These are phyloP conservation scores for Aspergillus tamarii DNA, from an alignment of 2,329 filamentous ascomycete species.

Conservation along the genomic window DNA sequence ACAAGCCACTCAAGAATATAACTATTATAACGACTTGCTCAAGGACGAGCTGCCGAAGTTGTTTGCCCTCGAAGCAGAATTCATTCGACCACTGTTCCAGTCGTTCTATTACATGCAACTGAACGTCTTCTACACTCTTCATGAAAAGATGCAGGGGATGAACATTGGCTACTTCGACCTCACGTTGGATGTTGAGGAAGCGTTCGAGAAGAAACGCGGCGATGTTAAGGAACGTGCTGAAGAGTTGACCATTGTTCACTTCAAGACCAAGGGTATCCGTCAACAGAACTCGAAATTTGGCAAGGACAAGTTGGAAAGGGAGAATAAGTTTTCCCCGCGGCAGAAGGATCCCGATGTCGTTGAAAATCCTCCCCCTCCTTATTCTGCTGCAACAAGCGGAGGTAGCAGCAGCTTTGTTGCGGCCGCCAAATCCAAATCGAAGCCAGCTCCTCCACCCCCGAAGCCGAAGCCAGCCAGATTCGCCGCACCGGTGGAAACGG, in stretches of 20 bases:
- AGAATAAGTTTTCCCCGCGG: slow-evolving; percentile 39
- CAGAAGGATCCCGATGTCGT: slow-evolving; percentile 48
- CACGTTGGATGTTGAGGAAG: slow-evolving; percentile 85
- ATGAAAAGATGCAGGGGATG: slow-evolving; percentile 96
- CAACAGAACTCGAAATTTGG: slow-evolving; percentile 37
- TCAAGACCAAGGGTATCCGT: slow-evolving; percentile 78
- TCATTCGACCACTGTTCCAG: slow-evolving; percentile 96
- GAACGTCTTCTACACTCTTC: slow-evolving; percentile 97
- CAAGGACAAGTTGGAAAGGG: slow-evolving; percentile 41
- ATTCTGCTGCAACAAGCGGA: slow-evolving; percentile 55
- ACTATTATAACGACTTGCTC: slow-evolving; percentile 96
- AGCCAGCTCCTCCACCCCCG: slow-evolving; percentile 69
- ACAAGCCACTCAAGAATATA: slow-evolving; percentile 89
- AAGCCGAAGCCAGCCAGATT: slow-evolving; percentile 80
- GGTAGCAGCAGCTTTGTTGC: slow-evolving; percentile 49
- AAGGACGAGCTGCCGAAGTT: slow-evolving; percentile 95
- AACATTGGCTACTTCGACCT: slow-evolving; percentile 98
- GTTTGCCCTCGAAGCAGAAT: slow-evolving; percentile 86
- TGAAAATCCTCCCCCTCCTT: slow-evolving; percentile 71
- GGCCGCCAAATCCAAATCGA: slow-evolving; percentile 72
- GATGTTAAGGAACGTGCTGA: slow-evolving; percentile 89
- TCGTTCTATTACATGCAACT: slow-evolving; percentile 99
- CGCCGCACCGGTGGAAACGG: slow-evolving; percentile 73
- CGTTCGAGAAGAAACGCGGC: slow-evolving; percentile 85
- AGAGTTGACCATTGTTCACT: slow-evolving; percentile 80